Percentiles rank a stretch among this genome's conserved stretches.
These are phyloP conservation scores for Candida sp. DNA, from an alignment of 1,139 yeast genomes.

Conservation along the genomic window DNA sequence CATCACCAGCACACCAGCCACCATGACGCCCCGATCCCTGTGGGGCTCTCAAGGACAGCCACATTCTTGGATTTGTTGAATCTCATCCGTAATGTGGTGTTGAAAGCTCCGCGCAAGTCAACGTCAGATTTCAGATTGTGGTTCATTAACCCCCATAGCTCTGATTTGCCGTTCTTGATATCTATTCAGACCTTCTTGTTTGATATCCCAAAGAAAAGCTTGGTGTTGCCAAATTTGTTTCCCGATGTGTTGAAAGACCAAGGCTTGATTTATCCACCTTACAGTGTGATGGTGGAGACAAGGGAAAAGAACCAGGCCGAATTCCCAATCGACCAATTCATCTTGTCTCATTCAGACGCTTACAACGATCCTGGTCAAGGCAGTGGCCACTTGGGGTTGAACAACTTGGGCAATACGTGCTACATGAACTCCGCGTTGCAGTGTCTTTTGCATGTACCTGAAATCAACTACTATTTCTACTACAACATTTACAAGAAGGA, in stretches of 20 bases:
- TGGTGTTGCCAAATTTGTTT: slow-evolving; percentile 31
- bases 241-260: slow-evolving; percentile 31
- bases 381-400: slow-evolving; percentile 61
- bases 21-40: slow-evolving; percentile 17
- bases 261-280: slow-evolving; percentile 29
- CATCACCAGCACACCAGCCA: slow-evolving; percentile 15
- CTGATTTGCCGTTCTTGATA: slow-evolving; percentile 28
- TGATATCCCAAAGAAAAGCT: slow-evolving; percentile 32
- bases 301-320: slow-evolving; percentile 23
- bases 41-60: slow-evolving; percentile 32
- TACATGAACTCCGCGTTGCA: slow-evolving; percentile 98
- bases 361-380: slow-evolving; percentile 8
- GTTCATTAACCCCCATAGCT: slow-evolving; percentile 34
- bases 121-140: slow-evolving; percentile 34
- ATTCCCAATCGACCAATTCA: slow-evolving; percentile 31
- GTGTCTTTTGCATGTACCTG: slow-evolving; percentile 88
- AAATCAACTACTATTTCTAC: slow-evolving; percentile 74
- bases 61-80: slow-evolving; percentile 40
- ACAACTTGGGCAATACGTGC: slow-evolving; percentile 91
- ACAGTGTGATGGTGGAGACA: slow-evolving; percentile 40
- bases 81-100: slow-evolving; percentile 22
- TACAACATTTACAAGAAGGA: slow-evolving; percentile 65
- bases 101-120: slow-evolving; percentile 21
- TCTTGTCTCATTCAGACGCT: slow-evolving; percentile 10
- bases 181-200: slow-evolving; percentile 31